A percentile compares a stretch with the other conserved stretches of the same genome.
Conservation (phyloP, 2,329 filamentous ascomycete species). For the Dothiorella sarmentorum region DNA sequence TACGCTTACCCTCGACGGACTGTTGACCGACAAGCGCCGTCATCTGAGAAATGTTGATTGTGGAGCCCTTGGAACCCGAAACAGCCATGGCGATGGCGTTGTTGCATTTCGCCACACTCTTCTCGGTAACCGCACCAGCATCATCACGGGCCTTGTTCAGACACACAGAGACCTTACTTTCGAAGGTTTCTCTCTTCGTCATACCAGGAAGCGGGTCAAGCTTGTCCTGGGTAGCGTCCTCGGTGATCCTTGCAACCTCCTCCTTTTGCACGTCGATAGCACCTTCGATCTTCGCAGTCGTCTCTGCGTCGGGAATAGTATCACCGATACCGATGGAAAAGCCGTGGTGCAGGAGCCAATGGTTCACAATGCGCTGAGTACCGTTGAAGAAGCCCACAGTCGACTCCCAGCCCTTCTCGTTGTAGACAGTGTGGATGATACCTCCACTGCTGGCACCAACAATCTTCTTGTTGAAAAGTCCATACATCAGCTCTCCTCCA, state of each 20-base stretch:
- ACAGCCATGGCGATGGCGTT: constrained; percentile 95
- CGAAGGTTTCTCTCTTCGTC: constrained; percentile 97
- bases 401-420: constrained; percentile 80
- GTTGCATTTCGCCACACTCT: constrained; percentile 91
- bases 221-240: constrained; percentile 75
- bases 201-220: constrained; percentile 95
- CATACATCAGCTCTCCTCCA: constrained; percentile 84
- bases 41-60: constrained; percentile 99
- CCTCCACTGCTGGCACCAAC: constrained; percentile 87
- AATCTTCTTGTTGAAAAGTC: constrained; percentile 87
- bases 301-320: constrained; percentile 84
- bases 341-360: constrained; percentile 94
- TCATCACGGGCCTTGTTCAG: constrained; percentile 95
- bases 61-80: constrained; percentile 96
- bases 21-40: constrained; percentile 96
- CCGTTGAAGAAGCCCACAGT: constrained; percentile 96
- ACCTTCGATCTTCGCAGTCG: constrained; percentile 78
- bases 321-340: constrained; percentile 99
- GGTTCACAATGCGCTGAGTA: constrained; percentile 89
- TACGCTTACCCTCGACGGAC: constrained; percentile 96
- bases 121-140: constrained; percentile 87
- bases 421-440: constrained; percentile 94
- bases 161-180: constrained; percentile 92
- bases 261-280: constrained; percentile 79
- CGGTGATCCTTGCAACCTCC: constrained; percentile 72